Evolutionary conservation across 129 eudicot species (phyloP).

Genomic region (Pseudognaphalium luteoalbum): DNA sequence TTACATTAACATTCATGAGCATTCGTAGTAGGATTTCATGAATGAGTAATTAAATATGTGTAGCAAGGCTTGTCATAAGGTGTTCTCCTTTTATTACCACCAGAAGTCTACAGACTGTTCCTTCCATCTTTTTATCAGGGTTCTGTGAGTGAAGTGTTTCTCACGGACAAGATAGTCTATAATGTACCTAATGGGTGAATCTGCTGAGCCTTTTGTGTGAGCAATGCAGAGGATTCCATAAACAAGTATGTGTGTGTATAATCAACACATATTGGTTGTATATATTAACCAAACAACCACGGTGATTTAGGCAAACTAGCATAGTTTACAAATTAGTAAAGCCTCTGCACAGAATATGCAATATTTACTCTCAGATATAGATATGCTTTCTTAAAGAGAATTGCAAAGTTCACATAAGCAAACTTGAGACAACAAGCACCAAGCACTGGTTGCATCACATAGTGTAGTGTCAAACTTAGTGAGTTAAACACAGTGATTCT

Average conservation of each 20-base stretch:
- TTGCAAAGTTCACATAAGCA: conserved; percentile 7
- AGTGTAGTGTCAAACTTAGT: neutral
- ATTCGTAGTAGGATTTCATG: neutral
- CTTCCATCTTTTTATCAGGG: neutral
- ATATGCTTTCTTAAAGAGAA: neutral
- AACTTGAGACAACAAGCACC: neutral
- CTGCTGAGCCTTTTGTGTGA: neutral
- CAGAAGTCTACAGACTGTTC: neutral
- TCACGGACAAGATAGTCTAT: neutral
- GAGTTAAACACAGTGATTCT: neutral
- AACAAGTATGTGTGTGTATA: neutral
- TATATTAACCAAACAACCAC: neutral
- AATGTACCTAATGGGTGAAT: neutral
- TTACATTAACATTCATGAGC: neutral
- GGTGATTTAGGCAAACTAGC: neutral
- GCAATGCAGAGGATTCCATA: neutral
- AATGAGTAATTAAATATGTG: neutral
- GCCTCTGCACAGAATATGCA: neutral
- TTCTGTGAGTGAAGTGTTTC: neutral
- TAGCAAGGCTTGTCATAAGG: neutral
- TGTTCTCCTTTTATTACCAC: neutral
- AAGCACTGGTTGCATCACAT: neutral
- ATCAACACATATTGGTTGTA: neutral
- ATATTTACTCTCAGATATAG: neutral
- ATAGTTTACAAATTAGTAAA: neutral